phyloP scores from a whole-genome alignment of 2,329 filamentous ascomycete genomes.

The Dactylellina leptospora region DNA sequence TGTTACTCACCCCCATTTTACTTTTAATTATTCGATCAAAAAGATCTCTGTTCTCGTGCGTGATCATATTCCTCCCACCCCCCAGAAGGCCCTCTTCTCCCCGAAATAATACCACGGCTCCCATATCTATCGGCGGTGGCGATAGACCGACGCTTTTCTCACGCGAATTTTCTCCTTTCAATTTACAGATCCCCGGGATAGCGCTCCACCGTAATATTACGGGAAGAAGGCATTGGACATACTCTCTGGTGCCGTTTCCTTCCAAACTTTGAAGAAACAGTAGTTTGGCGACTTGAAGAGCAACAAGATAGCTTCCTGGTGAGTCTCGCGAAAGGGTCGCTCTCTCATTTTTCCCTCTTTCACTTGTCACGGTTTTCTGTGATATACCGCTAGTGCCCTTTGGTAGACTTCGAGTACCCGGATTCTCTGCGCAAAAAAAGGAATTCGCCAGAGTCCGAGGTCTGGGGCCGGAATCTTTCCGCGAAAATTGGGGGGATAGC shows the following conservation, averaged over 20 bases:
- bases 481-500: too few species aligned
- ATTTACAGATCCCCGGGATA: constrained; percentile 22
- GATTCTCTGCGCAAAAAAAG: not conserved
- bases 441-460: constrained; percentile 17
- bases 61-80: constrained; percentile 28
- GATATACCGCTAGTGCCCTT: not conserved
- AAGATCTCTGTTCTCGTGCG: constrained; percentile 28
- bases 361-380: not conserved
- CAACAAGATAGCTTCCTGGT: constrained; percentile 52
- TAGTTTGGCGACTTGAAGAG: constrained; percentile 46
- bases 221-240: constrained; percentile 26
- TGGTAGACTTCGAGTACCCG: not conserved
- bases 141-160: constrained; percentile 8
- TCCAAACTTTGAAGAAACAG: constrained; percentile 18
- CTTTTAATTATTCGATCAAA: not conserved
- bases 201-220: constrained; percentile 14
- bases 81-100: constrained; percentile 1
- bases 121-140: constrained; percentile 18
- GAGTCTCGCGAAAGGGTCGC: constrained; percentile 17
- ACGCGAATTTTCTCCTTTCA: constrained; percentile 16
- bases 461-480: constrained; percentile 24
- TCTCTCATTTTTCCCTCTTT: not conserved
- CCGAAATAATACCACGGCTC: not conserved
- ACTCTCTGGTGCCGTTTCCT: constrained; percentile 10
- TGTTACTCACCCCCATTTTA: constrained; percentile 45